Conservation (phyloP, 331 rosid species). For the Quercus lobata region DNA sequence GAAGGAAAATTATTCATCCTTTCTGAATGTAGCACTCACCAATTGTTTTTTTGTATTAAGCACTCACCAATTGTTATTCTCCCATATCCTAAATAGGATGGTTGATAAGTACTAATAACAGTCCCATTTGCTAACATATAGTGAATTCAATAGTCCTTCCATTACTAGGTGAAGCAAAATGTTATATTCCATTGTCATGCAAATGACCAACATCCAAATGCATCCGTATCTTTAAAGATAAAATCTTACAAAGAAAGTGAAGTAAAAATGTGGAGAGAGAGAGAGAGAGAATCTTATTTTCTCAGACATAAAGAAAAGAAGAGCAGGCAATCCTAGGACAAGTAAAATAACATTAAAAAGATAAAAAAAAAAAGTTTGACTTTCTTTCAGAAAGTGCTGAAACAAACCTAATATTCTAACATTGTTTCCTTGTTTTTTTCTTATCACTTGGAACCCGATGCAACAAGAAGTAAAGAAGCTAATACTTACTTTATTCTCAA, state of each 20-base stretch:
- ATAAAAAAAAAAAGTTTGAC: neutral
- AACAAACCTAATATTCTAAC: neutral
- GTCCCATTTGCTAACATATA: neutral
- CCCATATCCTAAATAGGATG: no score
- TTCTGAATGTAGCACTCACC: no score
- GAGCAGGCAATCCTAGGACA: neutral
- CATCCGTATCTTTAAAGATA: neutral
- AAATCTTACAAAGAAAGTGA: neutral
- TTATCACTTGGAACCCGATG: neutral
- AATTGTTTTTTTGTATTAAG: no score
- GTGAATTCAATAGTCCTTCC: neutral
- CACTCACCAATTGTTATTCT: no score
- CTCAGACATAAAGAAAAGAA: constrained; percentile 11
- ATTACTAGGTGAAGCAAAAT: neutral
- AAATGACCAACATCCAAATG: neutral
- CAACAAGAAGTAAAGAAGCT: constrained; percentile 14
- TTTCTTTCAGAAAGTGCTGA: neutral
- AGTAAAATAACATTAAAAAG: neutral
- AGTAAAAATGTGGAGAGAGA: neutral
- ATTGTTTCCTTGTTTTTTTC: neutral
- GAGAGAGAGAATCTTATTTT: neutral
- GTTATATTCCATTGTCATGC: neutral
- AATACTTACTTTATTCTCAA: constrained; percentile 9
- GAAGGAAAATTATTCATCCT: no score
- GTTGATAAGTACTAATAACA: no score